Conservation (phyloP, 495 filamentous ascomycete species). For the Lophium mytilinum region DNA sequence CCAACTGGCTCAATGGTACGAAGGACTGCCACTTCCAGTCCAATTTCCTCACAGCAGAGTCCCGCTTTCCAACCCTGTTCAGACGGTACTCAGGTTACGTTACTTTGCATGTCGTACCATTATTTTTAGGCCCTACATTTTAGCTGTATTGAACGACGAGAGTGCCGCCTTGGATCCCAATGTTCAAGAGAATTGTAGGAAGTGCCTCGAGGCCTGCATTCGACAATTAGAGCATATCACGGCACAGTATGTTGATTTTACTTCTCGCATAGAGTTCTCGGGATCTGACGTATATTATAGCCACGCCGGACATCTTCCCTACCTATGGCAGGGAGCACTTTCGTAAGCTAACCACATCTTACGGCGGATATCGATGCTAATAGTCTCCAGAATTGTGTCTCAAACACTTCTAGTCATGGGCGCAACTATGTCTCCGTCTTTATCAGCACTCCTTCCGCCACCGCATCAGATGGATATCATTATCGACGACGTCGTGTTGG, state of each 20-base stretch:
- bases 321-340: constrained; percentile 76
- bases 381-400: constrained; percentile 49
- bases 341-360: constrained; percentile 34
- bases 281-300: too few species aligned
- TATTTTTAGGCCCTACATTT: constrained; percentile 75
- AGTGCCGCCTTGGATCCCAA: constrained; percentile 56
- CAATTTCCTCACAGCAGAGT: constrained; percentile 63
- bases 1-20: constrained; percentile 79
- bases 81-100: constrained; percentile 68
- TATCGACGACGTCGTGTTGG: constrained; percentile 63
- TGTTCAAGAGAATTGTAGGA: constrained; percentile 68
- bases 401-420: constrained; percentile 77
- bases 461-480: constrained; percentile 58
- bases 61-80: constrained; percentile 60
- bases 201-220: constrained; percentile 74
- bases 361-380: not conserved
- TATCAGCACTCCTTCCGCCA: constrained; percentile 58
- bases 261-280: too few species aligned
- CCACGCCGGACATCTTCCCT: constrained; percentile 79
- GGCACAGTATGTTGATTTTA: constrained; percentile 40
- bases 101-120: constrained; percentile 81
- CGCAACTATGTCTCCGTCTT: constrained; percentile 69
- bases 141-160: constrained; percentile 72
- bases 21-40: constrained; percentile 60
- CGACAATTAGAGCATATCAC: constrained; percentile 71